A percentile compares a stretch with the other conserved stretches of the same genome.
Conservation (phyloP, 345 rosid genomes). For the Aurinia saxatilis region DNA sequence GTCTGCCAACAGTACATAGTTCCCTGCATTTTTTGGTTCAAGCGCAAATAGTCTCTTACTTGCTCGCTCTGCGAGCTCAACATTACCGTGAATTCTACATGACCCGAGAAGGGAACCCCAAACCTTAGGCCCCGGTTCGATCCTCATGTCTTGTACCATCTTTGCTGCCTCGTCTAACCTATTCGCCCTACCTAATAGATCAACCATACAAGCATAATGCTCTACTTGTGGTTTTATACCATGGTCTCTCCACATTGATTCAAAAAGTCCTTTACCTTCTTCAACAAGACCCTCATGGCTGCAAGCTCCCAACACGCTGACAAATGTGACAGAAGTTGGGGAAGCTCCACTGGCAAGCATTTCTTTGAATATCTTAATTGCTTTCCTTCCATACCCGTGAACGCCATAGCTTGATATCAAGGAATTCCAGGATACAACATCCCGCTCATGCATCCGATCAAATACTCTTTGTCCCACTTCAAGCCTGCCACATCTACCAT, state of each 20-base stretch:
- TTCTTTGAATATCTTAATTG: conserved; percentile 51
- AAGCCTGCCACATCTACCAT: conserved; percentile 75
- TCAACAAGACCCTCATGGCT: conserved; percentile 89
- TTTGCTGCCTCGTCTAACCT: conserved; percentile 70
- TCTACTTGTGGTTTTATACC: conserved; percentile 57
- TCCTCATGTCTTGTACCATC: conserved; percentile 61
- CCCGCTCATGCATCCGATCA: conserved; percentile 55
- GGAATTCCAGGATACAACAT: conserved; percentile 83
- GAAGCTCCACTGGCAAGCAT: conserved; percentile 53
- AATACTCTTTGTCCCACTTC: conserved; percentile 60
- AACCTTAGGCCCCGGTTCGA: conserved; percentile 65
- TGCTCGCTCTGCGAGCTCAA: conserved; percentile 75
- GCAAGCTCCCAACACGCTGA: conserved; percentile 85
- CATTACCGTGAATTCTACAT: conserved; percentile 78
- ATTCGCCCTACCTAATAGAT: conserved; percentile 91
- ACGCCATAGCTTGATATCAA: conserved; percentile 76
- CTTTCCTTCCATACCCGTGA: conserved; percentile 75
- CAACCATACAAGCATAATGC: conserved; percentile 98
- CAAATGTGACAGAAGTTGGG: conserved; percentile 61
- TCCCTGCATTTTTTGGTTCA: conserved; percentile 75
- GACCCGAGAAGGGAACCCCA: conserved; percentile 96
- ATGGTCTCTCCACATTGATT: conserved; percentile 53
- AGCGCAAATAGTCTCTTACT: conserved; percentile 60
- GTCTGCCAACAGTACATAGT: conserved; percentile 72
- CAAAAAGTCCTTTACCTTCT: conserved; percentile 61